Evolutionary conservation across 2,329 filamentous ascomycete genomes (phyloP), one percentile per base, ranked within the genome.

Genomic region (Ophiostoma piceae): DNA sequence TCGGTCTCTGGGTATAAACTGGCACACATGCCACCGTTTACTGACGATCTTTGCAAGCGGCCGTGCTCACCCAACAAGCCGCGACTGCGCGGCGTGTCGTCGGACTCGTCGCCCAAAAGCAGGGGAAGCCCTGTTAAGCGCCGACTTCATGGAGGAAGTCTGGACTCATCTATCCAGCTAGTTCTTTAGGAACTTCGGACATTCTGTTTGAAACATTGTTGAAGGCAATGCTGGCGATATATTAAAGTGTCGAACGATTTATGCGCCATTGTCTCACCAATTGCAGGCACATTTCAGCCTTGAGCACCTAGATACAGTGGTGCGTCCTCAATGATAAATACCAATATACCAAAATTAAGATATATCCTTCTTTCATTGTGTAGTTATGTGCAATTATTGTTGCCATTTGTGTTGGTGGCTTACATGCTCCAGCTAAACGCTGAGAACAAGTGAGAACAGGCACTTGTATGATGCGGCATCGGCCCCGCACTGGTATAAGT

Each of bases 1-100:
- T 39, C 26, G 26, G 12, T 32, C 32, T 47, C 16, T 19, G 39
- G 11, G 14, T 66, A 47, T 29, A 26, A 9, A 9, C 26, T 22
- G 43, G 2, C 11, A 3, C 16, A 70, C 3, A 29, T 69, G 29
- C 62, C 67, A 1, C 72, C 71, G 0, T 73, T 73, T 16, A 73
- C 72, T 2, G 72, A 73, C 66, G 68, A 62, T 22, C 71, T 73
- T 4, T 62, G 68, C 67, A 73, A 73, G 71, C 71, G 69, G 22
- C 29, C 35, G 1, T 68, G 41, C 12, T 39, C n/a, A 11, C 51
- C 35, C 14, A 26, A 1, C n/a, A 39, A 39, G 35, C 67, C 29
- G 4, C 60, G 35, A 4, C 14, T 19, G 2, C 62, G 60, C 12
- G 43, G 60, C 19, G 6, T 57, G 29, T 69, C 68, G 11, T 29